Conservation (phyloP, 2,329 filamentous ascomycete genomes). For the Neofusicoccum umdonicola region DNA sequence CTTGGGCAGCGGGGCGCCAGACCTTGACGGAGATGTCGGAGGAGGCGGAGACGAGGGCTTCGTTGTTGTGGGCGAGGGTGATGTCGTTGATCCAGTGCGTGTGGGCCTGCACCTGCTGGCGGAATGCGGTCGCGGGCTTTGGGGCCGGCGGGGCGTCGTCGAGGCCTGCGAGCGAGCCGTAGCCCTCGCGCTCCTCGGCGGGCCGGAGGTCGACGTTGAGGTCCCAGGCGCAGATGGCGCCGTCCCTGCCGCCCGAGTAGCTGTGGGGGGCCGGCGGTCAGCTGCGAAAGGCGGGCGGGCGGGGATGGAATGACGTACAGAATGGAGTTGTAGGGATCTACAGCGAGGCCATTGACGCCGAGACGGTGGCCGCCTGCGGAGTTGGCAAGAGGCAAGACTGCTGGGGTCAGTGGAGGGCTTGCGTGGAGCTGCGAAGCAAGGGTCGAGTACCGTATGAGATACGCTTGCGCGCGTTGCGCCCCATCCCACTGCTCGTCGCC, state of each 20-base stretch:
- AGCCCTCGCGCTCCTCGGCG: conserved; percentile 36
- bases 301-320: conserved; percentile 60
- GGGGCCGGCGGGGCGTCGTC: conserved; percentile 35
- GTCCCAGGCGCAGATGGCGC: conserved; percentile 95
- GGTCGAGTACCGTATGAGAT: conserved; percentile 50
- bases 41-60: conserved; percentile 80
- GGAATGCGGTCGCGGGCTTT: conserved; percentile 51
- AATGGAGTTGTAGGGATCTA: conserved; percentile 78
- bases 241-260: conserved; percentile 94
- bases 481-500: conserved; percentile 35
- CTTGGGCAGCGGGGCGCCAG: conserved; percentile 73
- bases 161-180: conserved; percentile 17
- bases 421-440: conserved; percentile 15
- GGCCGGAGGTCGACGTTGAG: conserved; percentile 66
- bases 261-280: conserved; percentile 46
- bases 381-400: conserved; percentile 71
- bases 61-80: conserved; percentile 72
- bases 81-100: conserved; percentile 98
- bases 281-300: conserved; percentile 13
- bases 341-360: conserved; percentile 89
- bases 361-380: conserved; percentile 82
- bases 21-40: conserved; percentile 93
- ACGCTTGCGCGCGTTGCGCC: conserved; percentile 52
- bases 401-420: conserved; percentile 12
- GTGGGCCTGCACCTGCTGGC: conserved; percentile 72